phyloP scores from a whole-genome alignment of 208 protist species.

The Crithidia fasciculata region DNA sequence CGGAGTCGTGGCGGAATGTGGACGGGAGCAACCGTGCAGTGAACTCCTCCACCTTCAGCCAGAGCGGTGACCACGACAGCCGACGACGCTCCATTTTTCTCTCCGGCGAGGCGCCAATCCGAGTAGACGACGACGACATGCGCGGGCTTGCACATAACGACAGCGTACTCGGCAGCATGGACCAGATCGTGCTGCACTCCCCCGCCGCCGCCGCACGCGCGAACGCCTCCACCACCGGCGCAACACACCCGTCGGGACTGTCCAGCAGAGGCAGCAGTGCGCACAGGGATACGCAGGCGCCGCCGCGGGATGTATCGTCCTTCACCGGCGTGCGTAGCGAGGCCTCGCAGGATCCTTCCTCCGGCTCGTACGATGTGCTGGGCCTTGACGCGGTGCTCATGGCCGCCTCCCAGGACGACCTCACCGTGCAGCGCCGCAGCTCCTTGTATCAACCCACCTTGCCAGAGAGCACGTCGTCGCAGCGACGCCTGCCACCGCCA shows the following conservation, averaged over 20 bases:
- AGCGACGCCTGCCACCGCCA: not conserved
- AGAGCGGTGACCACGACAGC: too few relatives aligned
- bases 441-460: not conserved
- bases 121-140: too few relatives aligned
- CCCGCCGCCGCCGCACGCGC: not conserved
- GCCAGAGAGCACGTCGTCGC: not conserved
- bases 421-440: not conserved
- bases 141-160: not conserved
- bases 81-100: too few relatives aligned
- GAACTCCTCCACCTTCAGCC: too few relatives aligned
- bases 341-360: constrained; percentile 11
- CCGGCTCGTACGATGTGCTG: constrained; percentile 22
- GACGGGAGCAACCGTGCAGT: not conserved
- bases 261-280: not conserved
- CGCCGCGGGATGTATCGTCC: not conserved
- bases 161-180: constrained; percentile 8
- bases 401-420: not conserved
- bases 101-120: too few relatives aligned
- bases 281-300: not conserved
- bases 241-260: too few relatives aligned
- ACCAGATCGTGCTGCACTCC: not conserved
- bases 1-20: not conserved
- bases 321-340: not conserved
- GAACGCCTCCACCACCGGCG: too few relatives aligned
- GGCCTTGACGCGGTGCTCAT: constrained; percentile 7